Evolutionary conservation across 306 rosid genomes (phyloP), one percentile per base, ranked within the genome.

Genomic region (Rosa chinensis): DNA sequence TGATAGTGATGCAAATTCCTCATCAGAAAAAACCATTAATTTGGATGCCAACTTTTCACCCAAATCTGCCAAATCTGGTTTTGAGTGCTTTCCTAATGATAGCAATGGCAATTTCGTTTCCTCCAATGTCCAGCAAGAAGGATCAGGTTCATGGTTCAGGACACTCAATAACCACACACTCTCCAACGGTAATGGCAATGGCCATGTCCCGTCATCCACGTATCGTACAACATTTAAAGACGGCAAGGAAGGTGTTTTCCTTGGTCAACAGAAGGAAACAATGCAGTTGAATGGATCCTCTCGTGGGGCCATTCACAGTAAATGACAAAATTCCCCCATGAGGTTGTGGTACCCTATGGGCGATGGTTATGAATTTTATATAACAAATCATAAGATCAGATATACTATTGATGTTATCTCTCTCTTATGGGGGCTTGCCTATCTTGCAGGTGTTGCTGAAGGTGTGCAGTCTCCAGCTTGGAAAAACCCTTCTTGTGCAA

Each of bases 371-470:
- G 20, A 67, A 73, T 83, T 83, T 83, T 72, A 50, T 80, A 55
- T 75, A 64, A 3, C 13, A 50, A 74, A 78, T 49, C 21, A 35
- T 76, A n/a, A 14, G 23, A 17, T 59, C 70, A 39, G 52, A n/a
- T 14, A n/a, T 0, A 6, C 18, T n/a, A 14, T 72, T 32, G 35
- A 71, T 67, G 69, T 2, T 50, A 45, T 44, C 48, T 73, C 21
- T 58, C 71, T 74, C 77, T 85, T 69, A 86, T 21, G 39, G 67
- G 82, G 53, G 75, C 49, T 85, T 14, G 28, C 32, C 32, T 76
- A 11, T 75, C 10, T 48, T 87, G 77, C 84, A 88, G 94, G 89
- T 83, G 88, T 62, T 80, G 87, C 63, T 67, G 84, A 86, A 59
- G 86, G 81, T 40, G 35, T 56, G 62, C 20, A 49, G 10, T 59